Percentiles rank a stretch among this genome's conserved stretches.
These are phyloP conservation scores for Pholiota conissans DNA, from an alignment of 768 basidiomycete genomes.

Conservation along the genomic window DNA sequence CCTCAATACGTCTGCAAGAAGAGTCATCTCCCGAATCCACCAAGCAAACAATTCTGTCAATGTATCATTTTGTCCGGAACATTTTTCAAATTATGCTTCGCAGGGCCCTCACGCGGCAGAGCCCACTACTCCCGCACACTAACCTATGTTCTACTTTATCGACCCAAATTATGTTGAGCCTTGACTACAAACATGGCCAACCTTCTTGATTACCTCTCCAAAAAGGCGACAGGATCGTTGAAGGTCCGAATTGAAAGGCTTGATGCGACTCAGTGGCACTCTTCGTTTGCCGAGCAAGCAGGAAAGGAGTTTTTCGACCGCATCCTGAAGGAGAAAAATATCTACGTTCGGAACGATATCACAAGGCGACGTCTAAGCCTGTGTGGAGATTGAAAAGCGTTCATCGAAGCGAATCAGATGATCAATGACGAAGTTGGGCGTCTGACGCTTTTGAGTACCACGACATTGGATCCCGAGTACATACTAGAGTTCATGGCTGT, in stretches of 20 bases:
- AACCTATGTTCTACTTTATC: too few relatives aligned
- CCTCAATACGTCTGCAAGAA: too few relatives aligned
- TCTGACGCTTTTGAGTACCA: slow-evolving; percentile 35
- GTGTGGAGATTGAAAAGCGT: slow-evolving; percentile 40
- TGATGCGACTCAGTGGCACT: slow-evolving; percentile 49
- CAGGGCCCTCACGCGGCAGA: too few relatives aligned
- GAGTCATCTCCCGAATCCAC: too few relatives aligned
- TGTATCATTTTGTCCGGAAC: too few relatives aligned
- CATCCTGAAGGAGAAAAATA: slow-evolving; percentile 27
- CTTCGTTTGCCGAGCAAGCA: slow-evolving; percentile 30
- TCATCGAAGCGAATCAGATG: slow-evolving; percentile 41
- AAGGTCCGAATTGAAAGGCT: slow-evolving; percentile 62
- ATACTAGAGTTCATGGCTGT: slow-evolving; percentile 51
- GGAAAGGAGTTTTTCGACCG: slow-evolving; percentile 34
- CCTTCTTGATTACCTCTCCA: too few relatives aligned
- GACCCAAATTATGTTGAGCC: too few relatives aligned
- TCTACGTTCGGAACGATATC: slow-evolving; percentile 46
- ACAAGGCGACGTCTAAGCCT: slow-evolving; percentile 44
- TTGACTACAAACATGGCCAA: too few relatives aligned
- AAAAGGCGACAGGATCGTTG: slow-evolving; percentile 51
- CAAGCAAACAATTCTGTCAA: too few relatives aligned
- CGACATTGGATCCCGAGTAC: slow-evolving; percentile 32
- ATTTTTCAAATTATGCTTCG: too few relatives aligned
- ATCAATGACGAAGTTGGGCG: slow-evolving; percentile 49
- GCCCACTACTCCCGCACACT: too few relatives aligned